A percentile compares a stretch with the other conserved stretches of the same genome.
These are phyloP conservation scores for Cladophialophora chaetospira DNA, from an alignment of 2,329 filamentous ascomycete species.

Conservation along the genomic window DNA sequence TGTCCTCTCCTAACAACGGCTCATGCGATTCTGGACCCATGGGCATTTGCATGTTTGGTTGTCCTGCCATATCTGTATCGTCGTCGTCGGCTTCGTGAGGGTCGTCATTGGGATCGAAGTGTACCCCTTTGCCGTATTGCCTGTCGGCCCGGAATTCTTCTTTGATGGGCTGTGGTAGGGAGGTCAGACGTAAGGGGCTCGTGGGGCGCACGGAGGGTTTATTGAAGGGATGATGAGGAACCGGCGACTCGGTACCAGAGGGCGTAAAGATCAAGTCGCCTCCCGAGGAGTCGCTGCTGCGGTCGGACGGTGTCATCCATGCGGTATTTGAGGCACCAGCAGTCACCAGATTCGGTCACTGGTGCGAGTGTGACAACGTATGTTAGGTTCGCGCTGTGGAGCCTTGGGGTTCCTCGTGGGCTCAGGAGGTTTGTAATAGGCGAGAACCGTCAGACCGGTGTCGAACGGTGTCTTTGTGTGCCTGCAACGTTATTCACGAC, in stretches of 20 bases:
- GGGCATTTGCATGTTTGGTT: conserved; percentile 52
- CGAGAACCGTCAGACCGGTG: too few relatives aligned
- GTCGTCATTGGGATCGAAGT: conserved; percentile 30
- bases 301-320: conserved; percentile 37
- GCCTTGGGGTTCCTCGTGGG: too few relatives aligned
- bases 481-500: not conserved
- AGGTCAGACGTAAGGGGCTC: conserved; percentile 27
- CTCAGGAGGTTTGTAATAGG: too few relatives aligned
- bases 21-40: conserved; percentile 53
- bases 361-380: not conserved
- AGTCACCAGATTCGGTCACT: conserved; percentile 14
- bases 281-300: conserved; percentile 30
- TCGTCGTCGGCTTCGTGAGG: conserved; percentile 43
- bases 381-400: too few relatives aligned
- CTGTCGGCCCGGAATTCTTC: conserved; percentile 27
- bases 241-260: conserved; percentile 30
- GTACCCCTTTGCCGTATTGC: conserved; percentile 14
- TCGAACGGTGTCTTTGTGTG: not conserved
- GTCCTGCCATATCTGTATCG: conserved; percentile 48
- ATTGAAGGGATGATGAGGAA: conserved; percentile 12
- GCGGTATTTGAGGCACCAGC: conserved; percentile 23
- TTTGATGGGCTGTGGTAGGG: conserved; percentile 34
- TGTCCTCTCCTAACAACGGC: conserved; percentile 57
- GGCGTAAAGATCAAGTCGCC: conserved; percentile 34
- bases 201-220: conserved; percentile 20